Conservation (phyloP, 768 basidiomycete genomes). For the Serendipita sp. region DNA sequence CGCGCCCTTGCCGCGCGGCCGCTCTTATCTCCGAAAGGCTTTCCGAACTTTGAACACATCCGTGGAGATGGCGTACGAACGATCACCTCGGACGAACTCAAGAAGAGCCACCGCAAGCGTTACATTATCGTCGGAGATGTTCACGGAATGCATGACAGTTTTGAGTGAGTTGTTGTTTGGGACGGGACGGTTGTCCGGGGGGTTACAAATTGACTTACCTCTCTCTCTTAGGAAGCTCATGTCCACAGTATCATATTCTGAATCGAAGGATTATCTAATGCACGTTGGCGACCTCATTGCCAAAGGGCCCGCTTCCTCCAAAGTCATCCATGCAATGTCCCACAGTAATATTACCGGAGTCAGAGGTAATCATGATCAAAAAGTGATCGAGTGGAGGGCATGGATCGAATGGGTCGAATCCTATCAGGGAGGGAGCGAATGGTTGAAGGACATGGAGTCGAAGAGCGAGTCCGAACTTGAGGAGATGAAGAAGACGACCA, state of each 20-base stretch:
- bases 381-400: constrained; percentile 71
- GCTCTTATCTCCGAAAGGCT: neutral
- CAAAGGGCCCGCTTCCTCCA: constrained; percentile 52
- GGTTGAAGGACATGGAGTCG: constrained; percentile 30
- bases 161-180: constrained; percentile 62
- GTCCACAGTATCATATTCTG: constrained; percentile 40
- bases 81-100: constrained; percentile 15
- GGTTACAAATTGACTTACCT: neutral
- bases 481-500: constrained; percentile 26
- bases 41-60: constrained; percentile 3
- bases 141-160: constrained; percentile 60
- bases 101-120: constrained; percentile 23
- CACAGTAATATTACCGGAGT: constrained; percentile 56
- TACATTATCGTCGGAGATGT: constrained; percentile 75
- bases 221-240: constrained; percentile 41
- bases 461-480: constrained; percentile 29
- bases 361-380: constrained; percentile 90
- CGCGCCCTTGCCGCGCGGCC: neutral
- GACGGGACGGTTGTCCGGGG: constrained; percentile 9
- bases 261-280: constrained; percentile 49
- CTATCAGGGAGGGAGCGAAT: constrained; percentile 33
- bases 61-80: constrained; percentile 10
- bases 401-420: constrained; percentile 70
- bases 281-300: constrained; percentile 74
- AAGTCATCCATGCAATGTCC: constrained; percentile 50